Evolutionary conservation across 345 rosid species (phyloP), one percentile per base, ranked within the genome.

Genomic region (Noccaea bulbosa): DNA sequence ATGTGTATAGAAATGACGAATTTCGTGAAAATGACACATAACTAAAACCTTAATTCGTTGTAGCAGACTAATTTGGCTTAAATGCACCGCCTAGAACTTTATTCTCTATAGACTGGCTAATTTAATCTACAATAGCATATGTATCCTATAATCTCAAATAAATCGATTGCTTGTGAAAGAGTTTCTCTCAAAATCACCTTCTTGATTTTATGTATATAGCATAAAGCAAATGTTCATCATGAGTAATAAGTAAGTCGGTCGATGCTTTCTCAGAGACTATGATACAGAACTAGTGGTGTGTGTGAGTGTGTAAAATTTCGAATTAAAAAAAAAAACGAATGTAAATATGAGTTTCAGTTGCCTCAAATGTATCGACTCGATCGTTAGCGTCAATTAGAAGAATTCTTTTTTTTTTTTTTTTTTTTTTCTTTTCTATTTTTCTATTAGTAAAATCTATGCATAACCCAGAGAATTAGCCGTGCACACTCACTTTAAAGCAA

Each of bases 401-500:
- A 60, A 7, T 14, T 4, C 45, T 66, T 57, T 38, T 55, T 27
- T 27, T 1, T 24, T 24, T 1, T 24, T 17, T 3, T 1, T 27
- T 27, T 3, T 1, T 27, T 27, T 24, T 24, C n/a, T n/a, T n/a
- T n/a, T n/a, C n/a, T n/a, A n/a, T n/a, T n/a, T 2, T 27, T 4
- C 30, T 27, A 27, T 27, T 20, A 27, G 30, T 27, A 27, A 27
- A 27, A 11, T 51, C 50, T 17, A 67, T 51, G 59, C 27, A 32
- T 27, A 62, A 37, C 47, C 50, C 56, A 48, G 40, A 69, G 7
- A 44, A 22, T 54, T 46, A 62, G 73, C 72, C 73, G 73, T 74
- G 62, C 7, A 48, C 33, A 37, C 34, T 44, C 17, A 39, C 84
- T 77, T 82, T 47, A 68, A 81, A 81, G 77, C 75, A 45, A 81